Conservation (phyloP, 2,329 filamentous ascomycete species). For the Chaetomium sp. region DNA sequence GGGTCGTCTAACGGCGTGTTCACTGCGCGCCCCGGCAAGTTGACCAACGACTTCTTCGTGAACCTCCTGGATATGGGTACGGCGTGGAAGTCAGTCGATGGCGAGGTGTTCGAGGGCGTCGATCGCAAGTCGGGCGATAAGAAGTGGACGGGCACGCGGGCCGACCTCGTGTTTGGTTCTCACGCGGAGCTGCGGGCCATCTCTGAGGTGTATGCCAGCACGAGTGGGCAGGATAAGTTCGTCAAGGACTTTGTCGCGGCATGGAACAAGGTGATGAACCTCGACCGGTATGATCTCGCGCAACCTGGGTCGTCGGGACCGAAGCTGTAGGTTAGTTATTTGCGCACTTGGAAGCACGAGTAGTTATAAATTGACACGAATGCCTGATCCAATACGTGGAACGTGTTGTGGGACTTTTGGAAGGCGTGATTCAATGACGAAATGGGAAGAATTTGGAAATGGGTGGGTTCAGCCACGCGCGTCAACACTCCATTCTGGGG, state of each 20-base stretch:
- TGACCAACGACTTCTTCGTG: slow-evolving; percentile 82
- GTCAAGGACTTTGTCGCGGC: slow-evolving; percentile 71
- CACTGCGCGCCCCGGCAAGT: slow-evolving; percentile 65
- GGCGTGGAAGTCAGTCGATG: slow-evolving; percentile 61
- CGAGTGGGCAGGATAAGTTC: slow-evolving; percentile 64
- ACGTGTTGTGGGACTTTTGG: background rate
- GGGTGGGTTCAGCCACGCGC: background rate
- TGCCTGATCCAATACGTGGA: background rate
- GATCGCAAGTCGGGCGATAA: slow-evolving; percentile 68
- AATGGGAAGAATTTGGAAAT: background rate
- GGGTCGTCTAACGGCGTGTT: slow-evolving; percentile 68
- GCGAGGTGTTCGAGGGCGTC: slow-evolving; percentile 63
- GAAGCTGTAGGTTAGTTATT: slow-evolving; percentile 32
- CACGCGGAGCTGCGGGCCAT: slow-evolving; percentile 73
- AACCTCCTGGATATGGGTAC: slow-evolving; percentile 72
- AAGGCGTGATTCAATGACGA: background rate
- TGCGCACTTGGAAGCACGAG: background rate
- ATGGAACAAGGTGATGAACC: slow-evolving; percentile 75
- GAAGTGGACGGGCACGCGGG: slow-evolving; percentile 71
- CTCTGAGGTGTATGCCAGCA: slow-evolving; percentile 67
- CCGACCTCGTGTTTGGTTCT: slow-evolving; percentile 70
- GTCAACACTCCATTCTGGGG: background rate
- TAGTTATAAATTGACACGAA: background rate
- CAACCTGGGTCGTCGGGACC: slow-evolving; percentile 10
- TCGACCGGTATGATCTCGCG: slow-evolving; percentile 68